Base-by-base conservation (phyloP, 176 grass and related monocot species). In the Zea luxurians region DNA sequence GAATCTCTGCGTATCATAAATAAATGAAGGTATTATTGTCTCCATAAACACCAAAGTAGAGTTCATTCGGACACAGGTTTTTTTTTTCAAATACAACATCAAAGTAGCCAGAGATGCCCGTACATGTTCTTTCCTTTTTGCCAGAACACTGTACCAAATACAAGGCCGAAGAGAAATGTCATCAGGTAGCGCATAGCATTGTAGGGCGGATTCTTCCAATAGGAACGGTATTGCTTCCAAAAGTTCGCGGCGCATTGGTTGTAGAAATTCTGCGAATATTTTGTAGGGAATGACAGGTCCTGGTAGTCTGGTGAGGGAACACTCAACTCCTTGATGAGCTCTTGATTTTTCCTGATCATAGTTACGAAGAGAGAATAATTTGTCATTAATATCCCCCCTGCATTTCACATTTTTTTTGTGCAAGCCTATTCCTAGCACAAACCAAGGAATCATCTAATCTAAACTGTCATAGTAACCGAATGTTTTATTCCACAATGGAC, bases 121-220 rank as follows among this genome's bases (percentile, higher is more conserved):
- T 88, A 97, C 94, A 79, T 78, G 27, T 92, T 91, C 67, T 66
- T 66, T 82, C 82, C 91, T 64, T 94, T 90, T 5, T 88, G 78
- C 91, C 91, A 97, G 87, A 90, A 97, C 27, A 97, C 66, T 27
- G 91, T 92, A 61, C 95, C 95, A 82, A 97, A 97, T 67, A 94
- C 37, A 80, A 97, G 64, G 61, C 87, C 95, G 58, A 84, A 84
- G 45, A 94, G 54, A 7, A 81, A 7, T 21, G 95, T 94, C 89
- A 97, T 84, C 66, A 94, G 82, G 68, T 81, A 92, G 46, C 95
- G 89, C 83, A 90, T 84, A 48, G 85, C 85, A 62, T 97, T 97
- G 72, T 97, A 93, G 44, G 85, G 57, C 62, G 94, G 94, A 83
- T 93, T 97, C 84, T 92, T 97, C 94, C 94, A 97, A 48, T 93